phyloP scores from a whole-genome alignment of 2,329 filamentous ascomycete genomes.

The Neopestalotiopsis clavispora region DNA sequence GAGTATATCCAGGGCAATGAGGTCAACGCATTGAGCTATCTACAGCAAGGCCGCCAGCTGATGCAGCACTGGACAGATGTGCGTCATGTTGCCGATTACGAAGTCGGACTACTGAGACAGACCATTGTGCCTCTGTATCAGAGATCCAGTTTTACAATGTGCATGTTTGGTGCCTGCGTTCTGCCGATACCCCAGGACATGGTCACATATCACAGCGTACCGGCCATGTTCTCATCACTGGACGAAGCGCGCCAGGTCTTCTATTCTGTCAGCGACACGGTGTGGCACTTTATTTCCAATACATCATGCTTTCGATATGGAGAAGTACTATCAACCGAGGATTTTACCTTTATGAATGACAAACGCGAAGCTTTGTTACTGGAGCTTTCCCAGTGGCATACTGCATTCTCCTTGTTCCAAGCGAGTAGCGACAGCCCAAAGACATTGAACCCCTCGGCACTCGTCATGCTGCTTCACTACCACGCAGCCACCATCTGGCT shows the following conservation, averaged over 20 bases:
- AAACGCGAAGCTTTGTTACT: too few species aligned
- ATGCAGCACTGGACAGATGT: neutral
- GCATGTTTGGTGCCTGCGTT: neutral
- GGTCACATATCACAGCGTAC: neutral
- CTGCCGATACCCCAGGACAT: neutral
- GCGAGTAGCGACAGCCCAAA: neutral
- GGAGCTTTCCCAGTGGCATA: neutral
- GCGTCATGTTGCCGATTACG: neutral
- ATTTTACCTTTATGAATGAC: neutral
- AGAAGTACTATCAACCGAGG: neutral
- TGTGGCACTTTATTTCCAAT: neutral
- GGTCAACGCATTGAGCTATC: neutral
- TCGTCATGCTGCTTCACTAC: constrained; percentile 7
- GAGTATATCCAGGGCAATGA: constrained; percentile 11
- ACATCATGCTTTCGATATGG: neutral
- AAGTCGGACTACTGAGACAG: constrained; percentile 1
- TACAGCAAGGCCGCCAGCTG: neutral
- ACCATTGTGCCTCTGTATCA: constrained; percentile 4
- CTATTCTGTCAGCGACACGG: constrained; percentile 4
- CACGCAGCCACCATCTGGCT: neutral
- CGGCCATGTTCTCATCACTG: constrained; percentile 1
- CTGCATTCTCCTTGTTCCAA: neutral
- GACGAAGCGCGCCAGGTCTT: neutral
- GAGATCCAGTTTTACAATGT: neutral
- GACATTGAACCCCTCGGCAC: neutral